A percentile compares a stretch with the other conserved stretches of the same genome.
Evolutionary conservation across 768 basidiomycete genomes (phyloP).

Genomic region (Amyloporia xantha): DNA sequence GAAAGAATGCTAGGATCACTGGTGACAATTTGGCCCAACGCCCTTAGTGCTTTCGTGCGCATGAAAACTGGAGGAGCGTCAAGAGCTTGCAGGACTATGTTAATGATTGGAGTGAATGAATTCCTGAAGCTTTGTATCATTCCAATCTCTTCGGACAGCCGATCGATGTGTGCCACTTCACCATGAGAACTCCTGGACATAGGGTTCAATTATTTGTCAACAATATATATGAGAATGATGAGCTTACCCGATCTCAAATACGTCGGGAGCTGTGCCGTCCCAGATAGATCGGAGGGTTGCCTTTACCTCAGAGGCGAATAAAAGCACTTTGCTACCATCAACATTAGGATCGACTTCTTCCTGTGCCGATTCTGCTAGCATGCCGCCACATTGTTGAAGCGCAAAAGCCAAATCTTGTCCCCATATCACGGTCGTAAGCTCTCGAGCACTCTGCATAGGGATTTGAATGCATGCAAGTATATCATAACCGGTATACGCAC

Average conservation of each 20-base stretch:
- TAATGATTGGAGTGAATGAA: constrained; percentile 81
- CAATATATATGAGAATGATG: not conserved
- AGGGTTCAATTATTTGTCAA: not conserved
- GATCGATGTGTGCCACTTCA: constrained; percentile 61
- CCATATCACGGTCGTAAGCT: constrained; percentile 72
- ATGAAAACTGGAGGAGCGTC: constrained; percentile 87
- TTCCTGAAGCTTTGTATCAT: constrained; percentile 67
- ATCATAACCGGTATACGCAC: constrained; percentile 35
- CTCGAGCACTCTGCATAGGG: constrained; percentile 66
- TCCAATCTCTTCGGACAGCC: constrained; percentile 69
- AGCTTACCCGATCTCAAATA: constrained; percentile 77
- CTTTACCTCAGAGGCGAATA: constrained; percentile 55
- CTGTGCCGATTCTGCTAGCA: constrained; percentile 39
- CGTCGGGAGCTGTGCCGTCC: constrained; percentile 59
- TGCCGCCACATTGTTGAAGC: constrained; percentile 49
- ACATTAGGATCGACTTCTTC: constrained; percentile 29
- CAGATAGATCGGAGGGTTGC: constrained; percentile 64
- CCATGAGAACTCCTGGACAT: constrained; percentile 53
- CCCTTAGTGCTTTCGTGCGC: constrained; percentile 89
- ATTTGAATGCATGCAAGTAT: not conserved
- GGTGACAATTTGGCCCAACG: constrained; percentile 82
- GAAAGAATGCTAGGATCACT: constrained; percentile 82
- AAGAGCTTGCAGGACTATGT: constrained; percentile 68
- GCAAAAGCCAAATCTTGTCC: constrained; percentile 78
- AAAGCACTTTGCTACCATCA: constrained; percentile 29